phyloP scores from a whole-genome alignment of 306 rosid species.

The Malus orientalis region DNA sequence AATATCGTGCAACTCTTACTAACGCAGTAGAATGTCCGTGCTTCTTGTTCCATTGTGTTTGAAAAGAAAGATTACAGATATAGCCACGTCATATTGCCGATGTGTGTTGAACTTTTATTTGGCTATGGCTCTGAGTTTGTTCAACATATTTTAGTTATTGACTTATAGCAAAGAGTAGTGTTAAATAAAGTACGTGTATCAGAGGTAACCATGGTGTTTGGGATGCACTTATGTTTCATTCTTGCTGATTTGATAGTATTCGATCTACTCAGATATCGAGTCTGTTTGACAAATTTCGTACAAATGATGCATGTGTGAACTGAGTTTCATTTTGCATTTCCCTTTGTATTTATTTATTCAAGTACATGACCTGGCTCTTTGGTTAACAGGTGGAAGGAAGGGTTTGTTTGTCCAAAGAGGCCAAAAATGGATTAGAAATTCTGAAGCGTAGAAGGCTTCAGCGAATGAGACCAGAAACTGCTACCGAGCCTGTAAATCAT shows the following conservation, averaged over 20 bases:
- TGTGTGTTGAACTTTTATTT: not conserved
- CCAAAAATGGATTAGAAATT: conserved; percentile 58
- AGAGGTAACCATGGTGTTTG: not conserved
- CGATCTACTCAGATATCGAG: not conserved
- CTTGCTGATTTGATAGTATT: not conserved
- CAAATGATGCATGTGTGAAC: not conserved
- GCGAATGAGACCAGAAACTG: conserved; percentile 41
- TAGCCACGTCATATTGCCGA: not conserved
- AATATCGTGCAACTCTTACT: not conserved
- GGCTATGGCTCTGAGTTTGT: not conserved
- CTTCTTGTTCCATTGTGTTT: not conserved
- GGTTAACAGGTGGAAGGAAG: conserved; percentile 78
- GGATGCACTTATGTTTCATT: not conserved
- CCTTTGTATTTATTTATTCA: not conserved
- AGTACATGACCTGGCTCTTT: not conserved
- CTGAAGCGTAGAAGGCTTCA: conserved; percentile 76
- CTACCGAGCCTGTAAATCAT: conserved; percentile 31
- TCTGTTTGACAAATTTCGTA: not conserved
- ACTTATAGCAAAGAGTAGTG: not conserved
- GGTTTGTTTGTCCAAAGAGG: conserved; percentile 63
- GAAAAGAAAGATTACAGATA: not conserved
- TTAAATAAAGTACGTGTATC: not conserved
- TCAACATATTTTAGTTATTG: not conserved
- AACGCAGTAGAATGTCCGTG: not conserved
- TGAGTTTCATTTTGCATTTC: not conserved